phyloP scores from a whole-genome alignment of 176 grass and related monocot species.

The Elymus sibiricus region DNA sequence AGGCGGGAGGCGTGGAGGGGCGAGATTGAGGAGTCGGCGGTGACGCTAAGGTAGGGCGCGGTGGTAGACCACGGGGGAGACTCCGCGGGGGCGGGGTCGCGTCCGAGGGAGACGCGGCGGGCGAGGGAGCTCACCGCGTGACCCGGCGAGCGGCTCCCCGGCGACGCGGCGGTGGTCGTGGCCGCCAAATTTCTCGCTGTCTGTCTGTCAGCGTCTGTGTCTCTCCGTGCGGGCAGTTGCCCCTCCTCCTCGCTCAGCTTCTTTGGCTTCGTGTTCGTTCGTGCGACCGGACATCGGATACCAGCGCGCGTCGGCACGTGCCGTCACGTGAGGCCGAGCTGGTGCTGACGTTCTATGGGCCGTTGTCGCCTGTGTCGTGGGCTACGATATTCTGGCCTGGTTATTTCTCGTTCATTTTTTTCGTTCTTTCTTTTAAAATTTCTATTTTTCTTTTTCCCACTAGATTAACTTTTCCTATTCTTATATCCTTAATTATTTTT shows the following conservation, averaged over 20 bases:
- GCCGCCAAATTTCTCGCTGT: not conserved
- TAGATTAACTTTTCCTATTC: not conserved
- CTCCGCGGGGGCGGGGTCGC: not conserved
- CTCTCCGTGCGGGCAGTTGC: conserved; percentile 26
- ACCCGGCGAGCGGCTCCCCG: not conserved
- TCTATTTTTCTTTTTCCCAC: not conserved
- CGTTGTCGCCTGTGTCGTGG: not conserved
- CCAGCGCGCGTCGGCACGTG: conserved; percentile 21
- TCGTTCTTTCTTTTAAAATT: not conserved
- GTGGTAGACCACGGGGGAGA: too few relatives aligned
- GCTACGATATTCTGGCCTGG: not conserved
- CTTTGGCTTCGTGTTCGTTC: not conserved
- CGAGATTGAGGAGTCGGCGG: not conserved
- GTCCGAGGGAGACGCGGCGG: not conserved
- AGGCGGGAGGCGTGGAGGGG: not conserved
- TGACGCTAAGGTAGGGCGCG: not conserved
- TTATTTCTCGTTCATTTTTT: not conserved
- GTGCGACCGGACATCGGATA: conserved; percentile 13
- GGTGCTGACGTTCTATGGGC: not conserved
- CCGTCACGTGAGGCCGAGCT: not conserved
- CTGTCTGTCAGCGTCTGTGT: not conserved
- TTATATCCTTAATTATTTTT: too few relatives aligned
- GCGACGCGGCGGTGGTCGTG: not conserved
- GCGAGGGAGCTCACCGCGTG: conserved; percentile 8
- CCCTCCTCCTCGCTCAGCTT: not conserved